Evolutionary conservation across 768 basidiomycete genomes (phyloP), one percentile per base, ranked within the genome.

Genomic region (Collybia sp.): DNA sequence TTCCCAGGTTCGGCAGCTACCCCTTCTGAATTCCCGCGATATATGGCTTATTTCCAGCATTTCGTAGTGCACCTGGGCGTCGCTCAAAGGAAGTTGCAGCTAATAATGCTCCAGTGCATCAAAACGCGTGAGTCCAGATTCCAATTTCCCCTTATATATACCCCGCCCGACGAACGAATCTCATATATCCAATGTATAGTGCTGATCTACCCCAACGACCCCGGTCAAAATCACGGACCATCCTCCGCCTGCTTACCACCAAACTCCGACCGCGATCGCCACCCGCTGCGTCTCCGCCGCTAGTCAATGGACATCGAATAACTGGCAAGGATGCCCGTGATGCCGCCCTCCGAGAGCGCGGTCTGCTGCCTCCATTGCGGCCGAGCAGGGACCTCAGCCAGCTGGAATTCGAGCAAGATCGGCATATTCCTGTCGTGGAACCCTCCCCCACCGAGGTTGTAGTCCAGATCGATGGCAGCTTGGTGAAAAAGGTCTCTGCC

Each of bases 321-420:
- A 58, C 55, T 4, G 50, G 68, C 5, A 66, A 63, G 35, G 69
- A 70, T 19, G 61, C 64, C 12, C 67, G 77, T 16, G 75, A 81
- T 39, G 80, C 78, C 2, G 82, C 82, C 1, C 69, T 84, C 16
- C 73, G 82, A 11, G 80, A 74, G 52, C 73, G 80, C 30, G 82
- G 82, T 0, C 65, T 85, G 33, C 64, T 77, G 2, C 80, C 83
- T 17, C 72, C 75, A 8, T 62, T 73, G 19, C 55, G 57, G 13
- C 60, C 69, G 5, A 71, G 66, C 37, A 75, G 61, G 52, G 71
- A 62, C 59, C 69, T 72, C 43, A 75, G 61, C 61, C 64, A 56
- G 18, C 67, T 61, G 58, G 75, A 70, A 51, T 65, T 43, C 38
- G 60, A 69, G 48, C 64, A 58, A 36, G 67, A 70, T 58, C 57